Conservation (phyloP, 768 basidiomycete species). For the Agrocybe praecox region DNA sequence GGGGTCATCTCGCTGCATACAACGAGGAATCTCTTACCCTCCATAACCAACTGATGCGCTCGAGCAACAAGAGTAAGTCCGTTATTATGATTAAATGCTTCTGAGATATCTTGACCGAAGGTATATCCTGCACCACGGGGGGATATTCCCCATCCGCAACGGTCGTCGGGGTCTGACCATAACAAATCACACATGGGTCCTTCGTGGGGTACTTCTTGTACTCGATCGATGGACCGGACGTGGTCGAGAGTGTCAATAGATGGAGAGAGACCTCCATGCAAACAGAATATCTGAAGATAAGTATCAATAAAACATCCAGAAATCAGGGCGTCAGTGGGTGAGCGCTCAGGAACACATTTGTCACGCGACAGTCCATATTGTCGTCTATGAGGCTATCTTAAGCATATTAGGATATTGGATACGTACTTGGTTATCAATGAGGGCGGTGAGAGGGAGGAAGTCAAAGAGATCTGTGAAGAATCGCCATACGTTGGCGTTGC, state of each 20-base stretch:
- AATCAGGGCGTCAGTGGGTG: slow-evolving; percentile 5
- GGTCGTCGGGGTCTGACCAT: slow-evolving; percentile 99
- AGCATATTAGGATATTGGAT: slow-evolving; percentile 2
- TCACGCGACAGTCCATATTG: slow-evolving; percentile 19
- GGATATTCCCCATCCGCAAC: slow-evolving; percentile 99
- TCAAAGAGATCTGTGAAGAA: slow-evolving; percentile 99
- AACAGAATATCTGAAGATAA: slow-evolving; percentile 86
- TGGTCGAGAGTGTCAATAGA: slow-evolving; percentile 99
- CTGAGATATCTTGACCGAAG: slow-evolving; percentile 98
- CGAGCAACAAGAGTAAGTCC: slow-evolving; percentile 94
- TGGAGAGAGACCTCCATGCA: slow-evolving; percentile 96
- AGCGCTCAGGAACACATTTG: slow-evolving; percentile 8
- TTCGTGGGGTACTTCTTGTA: slow-evolving; percentile 99
- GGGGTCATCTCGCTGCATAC: background rate
- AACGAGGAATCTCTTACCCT: slow-evolving; percentile 59
- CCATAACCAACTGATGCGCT: slow-evolving; percentile 96
- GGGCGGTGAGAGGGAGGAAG: slow-evolving; percentile 93
- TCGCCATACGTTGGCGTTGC: slow-evolving; percentile 99
- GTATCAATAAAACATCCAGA: slow-evolving; percentile 2
- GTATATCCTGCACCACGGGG: slow-evolving; percentile 99
- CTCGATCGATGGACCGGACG: slow-evolving; percentile 97
- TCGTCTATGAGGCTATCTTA: background rate
- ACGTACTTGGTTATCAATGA: slow-evolving; percentile 99
- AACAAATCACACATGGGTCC: slow-evolving; percentile 99
- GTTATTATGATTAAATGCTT: slow-evolving; percentile 99